phyloP scores from a whole-genome alignment of 1,284 basidiomycete genomes.

The Cryptococcus amylolentus region DNA sequence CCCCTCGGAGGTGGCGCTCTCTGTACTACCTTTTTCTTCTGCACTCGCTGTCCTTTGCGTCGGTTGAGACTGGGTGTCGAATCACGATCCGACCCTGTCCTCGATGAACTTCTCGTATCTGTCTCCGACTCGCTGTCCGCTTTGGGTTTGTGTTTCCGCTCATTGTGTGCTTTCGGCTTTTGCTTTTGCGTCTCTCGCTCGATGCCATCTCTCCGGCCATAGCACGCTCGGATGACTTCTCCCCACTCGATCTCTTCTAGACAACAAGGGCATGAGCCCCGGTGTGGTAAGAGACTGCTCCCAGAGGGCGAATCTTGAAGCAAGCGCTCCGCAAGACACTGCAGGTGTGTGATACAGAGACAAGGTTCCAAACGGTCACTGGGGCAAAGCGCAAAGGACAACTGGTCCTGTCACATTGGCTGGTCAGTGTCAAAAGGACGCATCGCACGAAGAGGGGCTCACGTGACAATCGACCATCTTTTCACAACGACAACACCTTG shows the following conservation, averaged over 20 bases:
- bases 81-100: no score
- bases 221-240: conserved; percentile 65
- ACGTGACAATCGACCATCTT: conserved; percentile 49
- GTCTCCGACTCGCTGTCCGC: no score
- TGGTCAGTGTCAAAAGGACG: neutral
- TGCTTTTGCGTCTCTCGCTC: conserved; percentile 14
- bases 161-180: conserved; percentile 3
- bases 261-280: conserved; percentile 62
- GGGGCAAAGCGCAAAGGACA: conserved; percentile 58
- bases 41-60: no score
- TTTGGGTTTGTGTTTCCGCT: neutral
- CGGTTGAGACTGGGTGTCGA: no score
- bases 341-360: conserved; percentile 59
- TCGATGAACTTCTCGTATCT: no score
- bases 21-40: conserved; percentile 57
- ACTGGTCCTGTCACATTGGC: conserved; percentile 55
- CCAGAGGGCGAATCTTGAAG: conserved; percentile 31
- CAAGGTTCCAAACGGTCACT: conserved; percentile 31
- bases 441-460: conserved; percentile 50
- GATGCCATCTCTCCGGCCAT: conserved; percentile 54
- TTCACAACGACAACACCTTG: conserved; percentile 49
- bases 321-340: conserved; percentile 65
- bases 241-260: conserved; percentile 63
- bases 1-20: conserved; percentile 46
- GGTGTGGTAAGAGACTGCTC: conserved; percentile 57